Conservation (phyloP, 257 asterid species). For the Cordia subcordata region DNA sequence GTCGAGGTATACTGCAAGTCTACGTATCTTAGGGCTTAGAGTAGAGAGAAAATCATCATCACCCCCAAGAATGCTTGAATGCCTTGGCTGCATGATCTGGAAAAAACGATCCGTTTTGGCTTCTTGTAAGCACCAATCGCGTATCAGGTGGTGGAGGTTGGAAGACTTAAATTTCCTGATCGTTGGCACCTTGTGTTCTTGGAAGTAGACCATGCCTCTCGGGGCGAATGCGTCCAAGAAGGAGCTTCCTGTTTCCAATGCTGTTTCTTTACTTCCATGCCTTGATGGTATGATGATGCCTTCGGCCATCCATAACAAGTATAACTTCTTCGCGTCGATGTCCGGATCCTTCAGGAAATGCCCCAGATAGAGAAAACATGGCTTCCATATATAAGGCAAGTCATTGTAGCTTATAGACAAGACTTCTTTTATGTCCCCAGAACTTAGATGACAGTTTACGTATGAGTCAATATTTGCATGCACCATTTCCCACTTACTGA, state of each 20-base stretch:
- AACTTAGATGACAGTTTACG: too few species aligned
- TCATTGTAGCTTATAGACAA: neutral
- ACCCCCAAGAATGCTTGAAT: too few species aligned
- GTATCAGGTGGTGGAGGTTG: neutral
- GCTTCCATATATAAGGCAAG: neutral
- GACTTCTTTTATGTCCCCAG: too few species aligned
- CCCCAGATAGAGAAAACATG: neutral
- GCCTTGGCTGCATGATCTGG: neutral
- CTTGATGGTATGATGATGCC: neutral
- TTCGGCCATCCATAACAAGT: too few species aligned
- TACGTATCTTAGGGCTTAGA: too few species aligned
- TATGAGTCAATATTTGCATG: too few species aligned
- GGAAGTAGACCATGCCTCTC: neutral
- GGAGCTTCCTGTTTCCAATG: neutral
- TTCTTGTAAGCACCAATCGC: neutral
- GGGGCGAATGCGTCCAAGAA: neutral
- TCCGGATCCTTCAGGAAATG: neutral
- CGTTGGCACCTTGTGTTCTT: neutral
- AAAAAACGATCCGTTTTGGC: neutral
- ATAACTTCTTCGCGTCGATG: neutral
- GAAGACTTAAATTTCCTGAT: neutral
- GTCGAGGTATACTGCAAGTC: too few species aligned
- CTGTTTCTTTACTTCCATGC: neutral
- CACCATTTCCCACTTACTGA: too few species aligned
- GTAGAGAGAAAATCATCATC: too few species aligned